Evolutionary conservation across 257 asterid species (phyloP).

Genomic region (Scutellaria baicalensis): DNA sequence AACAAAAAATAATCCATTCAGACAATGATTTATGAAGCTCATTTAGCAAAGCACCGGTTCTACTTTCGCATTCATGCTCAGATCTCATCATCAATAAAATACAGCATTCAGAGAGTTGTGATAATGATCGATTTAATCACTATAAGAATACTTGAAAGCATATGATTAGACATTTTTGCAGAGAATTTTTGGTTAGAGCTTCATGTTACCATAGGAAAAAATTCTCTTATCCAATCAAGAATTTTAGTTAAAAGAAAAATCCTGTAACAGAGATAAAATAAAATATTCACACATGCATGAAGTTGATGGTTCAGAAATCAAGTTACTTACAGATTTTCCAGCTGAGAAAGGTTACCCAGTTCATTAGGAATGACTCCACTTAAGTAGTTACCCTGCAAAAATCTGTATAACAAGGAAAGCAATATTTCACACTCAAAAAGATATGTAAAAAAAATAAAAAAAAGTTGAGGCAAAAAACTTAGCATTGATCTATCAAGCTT

Average conservation of each 20-base stretch:
- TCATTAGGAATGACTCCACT: conserved; percentile 82
- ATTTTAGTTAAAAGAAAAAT: conserved; percentile 2
- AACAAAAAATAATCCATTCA: not conserved
- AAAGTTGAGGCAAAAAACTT: not conserved
- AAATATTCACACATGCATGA: not conserved
- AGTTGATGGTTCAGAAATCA: conserved; percentile 1
- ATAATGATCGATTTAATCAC: not conserved
- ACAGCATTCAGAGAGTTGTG: not conserved
- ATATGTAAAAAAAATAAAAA: not conserved
- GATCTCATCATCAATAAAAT: not conserved
- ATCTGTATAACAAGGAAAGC: conserved; percentile 45
- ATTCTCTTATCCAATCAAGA: not conserved
- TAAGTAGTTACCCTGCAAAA: conserved; percentile 90
- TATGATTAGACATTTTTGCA: not conserved
- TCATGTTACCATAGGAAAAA: not conserved
- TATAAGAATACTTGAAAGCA: not conserved
- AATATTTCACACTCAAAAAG: not conserved
- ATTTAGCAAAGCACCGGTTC: not conserved
- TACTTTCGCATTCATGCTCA: not conserved
- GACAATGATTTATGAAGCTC: not conserved
- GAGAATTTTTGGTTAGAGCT: not conserved
- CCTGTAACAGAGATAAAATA: conserved; percentile 4
- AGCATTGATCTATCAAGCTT: conserved; percentile 2
- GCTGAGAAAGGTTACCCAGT: conserved; percentile 74
- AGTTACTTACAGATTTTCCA: conserved; percentile 64